Evolutionary conservation across 305 asterid species (phyloP).

Genomic region (Plantago lanceolata): DNA sequence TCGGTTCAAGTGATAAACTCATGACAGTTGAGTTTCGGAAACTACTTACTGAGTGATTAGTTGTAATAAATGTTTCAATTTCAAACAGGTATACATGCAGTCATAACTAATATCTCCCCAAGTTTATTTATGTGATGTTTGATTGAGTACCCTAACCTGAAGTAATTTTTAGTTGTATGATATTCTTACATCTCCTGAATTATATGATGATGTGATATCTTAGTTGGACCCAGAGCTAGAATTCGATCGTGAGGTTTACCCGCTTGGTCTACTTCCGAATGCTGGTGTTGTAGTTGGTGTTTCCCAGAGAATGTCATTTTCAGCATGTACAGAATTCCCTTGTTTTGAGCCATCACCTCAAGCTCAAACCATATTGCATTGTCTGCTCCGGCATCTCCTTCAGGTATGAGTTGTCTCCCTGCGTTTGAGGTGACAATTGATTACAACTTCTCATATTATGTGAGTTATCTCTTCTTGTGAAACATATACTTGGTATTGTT

Average conservation of each 20-base stretch:
- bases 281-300: slow-evolving; percentile 99
- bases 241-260: slow-evolving; percentile 97
- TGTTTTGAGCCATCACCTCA: slow-evolving; percentile 99
- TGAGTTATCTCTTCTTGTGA: slow-evolving; percentile 14
- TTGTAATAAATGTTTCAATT: background rate
- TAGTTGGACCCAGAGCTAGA: slow-evolving; percentile 99
- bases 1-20: slow-evolving; percentile 22
- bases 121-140: slow-evolving; percentile 16
- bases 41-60: background rate
- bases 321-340: slow-evolving; percentile 98
- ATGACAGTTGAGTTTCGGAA: slow-evolving; percentile 3
- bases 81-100: background rate
- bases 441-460: background rate
- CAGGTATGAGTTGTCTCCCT: slow-evolving; percentile 52
- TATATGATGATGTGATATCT: slow-evolving; percentile 32
- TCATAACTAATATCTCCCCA: background rate
- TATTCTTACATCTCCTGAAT: slow-evolving; percentile 24
- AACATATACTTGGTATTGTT: slow-evolving; percentile 1
- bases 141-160: slow-evolving; percentile 14
- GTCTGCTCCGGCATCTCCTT: slow-evolving; percentile 96
- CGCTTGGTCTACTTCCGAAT: slow-evolving; percentile 93
- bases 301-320: slow-evolving; percentile 96
- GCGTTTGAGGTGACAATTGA: slow-evolving; percentile 14
- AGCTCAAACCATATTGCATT: slow-evolving; percentile 97
- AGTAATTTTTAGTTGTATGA: slow-evolving; percentile 17